Base-by-base conservation (phyloP, 768 basidiomycete species). In the Tubosaeta brunneosetosa region DNA sequence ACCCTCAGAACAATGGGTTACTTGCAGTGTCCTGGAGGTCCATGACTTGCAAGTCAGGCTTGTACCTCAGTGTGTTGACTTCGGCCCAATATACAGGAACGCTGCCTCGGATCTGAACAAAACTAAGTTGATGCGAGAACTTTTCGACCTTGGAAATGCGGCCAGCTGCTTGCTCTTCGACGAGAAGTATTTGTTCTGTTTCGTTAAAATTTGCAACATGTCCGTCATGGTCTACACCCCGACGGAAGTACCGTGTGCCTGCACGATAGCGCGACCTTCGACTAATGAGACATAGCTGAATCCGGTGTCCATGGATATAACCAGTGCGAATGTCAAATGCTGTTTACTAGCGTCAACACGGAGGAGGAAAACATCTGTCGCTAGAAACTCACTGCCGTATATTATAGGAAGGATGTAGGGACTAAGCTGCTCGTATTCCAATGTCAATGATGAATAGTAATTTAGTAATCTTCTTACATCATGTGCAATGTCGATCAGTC, bases 131-230 rank as follows among this genome's bases (percentile, higher is more conserved):
- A 13, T 77, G 74, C 3, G 76, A 79, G 50, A 75, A 79, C 10
- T 79, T 79, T 49, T 80, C 80, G 16, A 69, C 61, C 45, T 67
- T 64, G 16, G 69, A 69, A 37, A 69, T 68, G 25, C 70, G 68
- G 34, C 74, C 75, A 25, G 70, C 70, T 29, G 74, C 72, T 44
- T 74, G 76, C 44, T 75, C 77, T 54, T 92, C 89, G 12, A 94
- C 77, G 14, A 95, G 76, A 26, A 95, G 74, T 53, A 99, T 76
- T 67, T 98, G 97, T 66, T 99, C 97, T 6, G 97, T 95, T 71
- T 99, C 97, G 67, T 97, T 97, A 73, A 92, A 98, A 71, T 99
- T 99, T 52, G 94, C 92, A 38, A 91, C 90, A 66, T 97, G 82
- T 2, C 94, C 97, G 9, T 88, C 76, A 17, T 82, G 74, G 67